Percentiles rank a stretch among this genome's conserved stretches.
These are phyloP conservation scores for Termitomyces eurrhizus DNA, from an alignment of 768 basidiomycete genomes.

Conservation along the genomic window DNA sequence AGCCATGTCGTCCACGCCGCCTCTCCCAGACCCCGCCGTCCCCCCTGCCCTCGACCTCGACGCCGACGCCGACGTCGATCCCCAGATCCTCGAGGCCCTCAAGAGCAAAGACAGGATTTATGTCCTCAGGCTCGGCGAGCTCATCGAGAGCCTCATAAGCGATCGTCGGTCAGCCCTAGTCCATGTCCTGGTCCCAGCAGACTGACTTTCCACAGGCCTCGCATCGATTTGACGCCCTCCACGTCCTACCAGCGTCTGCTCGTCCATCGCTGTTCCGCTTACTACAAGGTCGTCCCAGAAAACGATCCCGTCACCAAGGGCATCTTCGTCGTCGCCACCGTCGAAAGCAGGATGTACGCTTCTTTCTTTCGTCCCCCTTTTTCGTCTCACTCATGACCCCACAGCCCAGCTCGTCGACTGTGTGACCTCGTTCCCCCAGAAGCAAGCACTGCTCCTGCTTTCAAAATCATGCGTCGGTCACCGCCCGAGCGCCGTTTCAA, in stretches of 20 bases:
- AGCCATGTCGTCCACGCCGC: background rate
- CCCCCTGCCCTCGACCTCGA: slow-evolving; percentile 21
- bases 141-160: slow-evolving; percentile 74
- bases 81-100: slow-evolving; percentile 81
- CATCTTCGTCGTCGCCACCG: slow-evolving; percentile 51
- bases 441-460: slow-evolving; percentile 63
- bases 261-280: slow-evolving; percentile 81
- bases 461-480: slow-evolving; percentile 84
- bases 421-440: slow-evolving; percentile 78
- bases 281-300: slow-evolving; percentile 74
- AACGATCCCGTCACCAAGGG: slow-evolving; percentile 59
- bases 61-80: slow-evolving; percentile 52
- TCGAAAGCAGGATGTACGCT: slow-evolving; percentile 76
- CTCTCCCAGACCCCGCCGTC: background rate
- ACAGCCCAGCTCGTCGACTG: slow-evolving; percentile 66
- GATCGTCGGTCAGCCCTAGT: slow-evolving; percentile 59
- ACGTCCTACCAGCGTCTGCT: slow-evolving; percentile 85
- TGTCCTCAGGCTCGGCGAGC: slow-evolving; percentile 85
- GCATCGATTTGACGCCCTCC: slow-evolving; percentile 62
- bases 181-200: background rate
- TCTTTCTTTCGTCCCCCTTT: slow-evolving; percentile 9
- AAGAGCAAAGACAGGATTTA: slow-evolving; percentile 85
- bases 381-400: slow-evolving; percentile 13
- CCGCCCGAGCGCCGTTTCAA: slow-evolving; percentile 44
- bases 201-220: slow-evolving; percentile 34